phyloP scores from a whole-genome alignment of 2,329 filamentous ascomycete species.

The Penicillium nordicum region DNA sequence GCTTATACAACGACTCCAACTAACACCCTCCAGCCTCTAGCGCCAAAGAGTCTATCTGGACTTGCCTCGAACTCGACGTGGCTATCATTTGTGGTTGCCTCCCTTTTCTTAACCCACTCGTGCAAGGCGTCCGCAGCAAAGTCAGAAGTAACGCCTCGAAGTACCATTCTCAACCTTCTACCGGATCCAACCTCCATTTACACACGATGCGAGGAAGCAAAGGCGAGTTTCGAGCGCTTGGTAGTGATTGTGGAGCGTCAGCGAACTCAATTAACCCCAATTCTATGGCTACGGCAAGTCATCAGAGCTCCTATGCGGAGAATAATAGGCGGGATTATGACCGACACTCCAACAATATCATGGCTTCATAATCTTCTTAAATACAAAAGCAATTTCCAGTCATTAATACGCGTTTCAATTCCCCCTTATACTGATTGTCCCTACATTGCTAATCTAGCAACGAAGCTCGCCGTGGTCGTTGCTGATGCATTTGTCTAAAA shows the following conservation, averaged over 20 bases:
- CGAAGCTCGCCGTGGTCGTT: slow-evolving; percentile 20
- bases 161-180: not conserved
- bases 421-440: not conserved
- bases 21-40: not conserved
- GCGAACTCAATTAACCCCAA: not conserved
- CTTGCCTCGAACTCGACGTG: not conserved
- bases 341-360: not conserved
- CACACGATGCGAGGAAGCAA: not conserved
- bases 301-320: not conserved
- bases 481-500: slow-evolving; percentile 18
- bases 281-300: not conserved
- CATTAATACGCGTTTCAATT: not conserved
- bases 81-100: not conserved
- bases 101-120: not conserved
- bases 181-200: not conserved
- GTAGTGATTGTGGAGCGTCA: not conserved
- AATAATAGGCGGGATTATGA: not conserved
- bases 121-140: not conserved
- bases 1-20: not conserved
- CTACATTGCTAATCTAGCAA: slow-evolving; percentile 9
- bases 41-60: not conserved
- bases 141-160: not conserved
- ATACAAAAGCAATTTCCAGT: not conserved
- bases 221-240: not conserved
- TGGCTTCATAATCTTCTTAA: not conserved